A percentile compares a stretch with the other conserved stretches of the same genome.
phyloP scores from a whole-genome alignment of 2,329 filamentous ascomycete genomes.

The Microcyclospora pomicola region DNA sequence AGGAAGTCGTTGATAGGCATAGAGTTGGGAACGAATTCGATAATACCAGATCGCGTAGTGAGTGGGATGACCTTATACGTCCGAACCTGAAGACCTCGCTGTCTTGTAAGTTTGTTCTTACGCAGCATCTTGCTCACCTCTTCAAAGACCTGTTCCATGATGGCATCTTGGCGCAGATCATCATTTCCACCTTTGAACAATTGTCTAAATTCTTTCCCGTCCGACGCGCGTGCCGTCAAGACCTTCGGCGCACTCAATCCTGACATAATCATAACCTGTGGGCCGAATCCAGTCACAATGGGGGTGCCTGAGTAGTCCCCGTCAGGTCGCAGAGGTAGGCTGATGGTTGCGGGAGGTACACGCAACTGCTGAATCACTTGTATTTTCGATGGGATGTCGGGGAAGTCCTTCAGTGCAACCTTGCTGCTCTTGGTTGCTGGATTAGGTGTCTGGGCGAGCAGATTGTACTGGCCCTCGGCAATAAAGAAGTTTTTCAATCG shows the following conservation, averaged over 20 bases:
- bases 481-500: slow-evolving; percentile 57
- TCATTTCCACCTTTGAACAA: slow-evolving; percentile 93
- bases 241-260: slow-evolving; percentile 92
- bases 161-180: slow-evolving; percentile 90
- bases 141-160: slow-evolving; percentile 98
- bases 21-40: slow-evolving; percentile 93
- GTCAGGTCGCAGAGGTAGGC: slow-evolving; percentile 58
- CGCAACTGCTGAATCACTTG: slow-evolving; percentile 41
- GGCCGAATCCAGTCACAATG: slow-evolving; percentile 55
- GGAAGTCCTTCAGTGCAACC: slow-evolving; percentile 48
- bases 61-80: slow-evolving; percentile 96
- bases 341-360: slow-evolving; percentile 81
- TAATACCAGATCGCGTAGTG: slow-evolving; percentile 72
- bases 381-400: slow-evolving; percentile 40
- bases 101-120: slow-evolving; percentile 72
- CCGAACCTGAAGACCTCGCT: slow-evolving; percentile 76
- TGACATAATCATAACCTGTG: slow-evolving; percentile 69
- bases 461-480: slow-evolving; percentile 52
- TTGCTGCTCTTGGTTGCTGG: slow-evolving; percentile 30
- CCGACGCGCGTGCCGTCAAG: slow-evolving; percentile 62
- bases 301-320: slow-evolving; percentile 67
- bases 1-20: slow-evolving; percentile 85
- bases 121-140: slow-evolving; percentile 84
- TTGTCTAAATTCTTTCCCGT: slow-evolving; percentile 74
- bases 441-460: slow-evolving; percentile 51